Conservation (phyloP, 495 filamentous ascomycete genomes). For the Choiromyces venosus region DNA sequence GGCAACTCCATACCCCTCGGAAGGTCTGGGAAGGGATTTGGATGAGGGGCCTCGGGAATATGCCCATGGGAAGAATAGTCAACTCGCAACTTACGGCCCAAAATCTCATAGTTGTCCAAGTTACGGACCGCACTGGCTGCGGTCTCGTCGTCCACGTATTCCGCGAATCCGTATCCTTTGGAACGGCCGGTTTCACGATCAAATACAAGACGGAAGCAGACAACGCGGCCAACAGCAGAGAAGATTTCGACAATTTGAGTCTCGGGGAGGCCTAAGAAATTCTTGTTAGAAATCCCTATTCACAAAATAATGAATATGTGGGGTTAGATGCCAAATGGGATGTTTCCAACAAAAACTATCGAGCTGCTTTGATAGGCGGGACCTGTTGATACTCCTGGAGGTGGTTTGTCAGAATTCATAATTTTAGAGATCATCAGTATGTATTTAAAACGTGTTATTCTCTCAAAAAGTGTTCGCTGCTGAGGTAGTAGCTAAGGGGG, state of each 20-base stretch:
- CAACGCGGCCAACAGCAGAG: constrained; percentile 72
- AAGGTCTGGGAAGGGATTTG: constrained; percentile 47
- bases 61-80: constrained; percentile 62
- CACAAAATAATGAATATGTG: background rate
- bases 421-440: background rate
- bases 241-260: constrained; percentile 90
- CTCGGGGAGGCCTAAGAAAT: constrained; percentile 68
- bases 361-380: constrained; percentile 11
- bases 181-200: constrained; percentile 90
- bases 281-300: constrained; percentile 6
- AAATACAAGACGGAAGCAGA: constrained; percentile 87
- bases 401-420: background rate
- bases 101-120: constrained; percentile 88
- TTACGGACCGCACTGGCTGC: constrained; percentile 93
- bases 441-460: background rate
- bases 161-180: constrained; percentile 93
- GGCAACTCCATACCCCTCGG: constrained; percentile 77
- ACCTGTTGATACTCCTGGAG: constrained; percentile 3
- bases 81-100: constrained; percentile 86
- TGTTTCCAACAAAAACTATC: constrained; percentile 77
- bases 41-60: constrained; percentile 8
- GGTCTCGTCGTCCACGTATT: constrained; percentile 83
- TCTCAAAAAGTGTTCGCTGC: background rate
- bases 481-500: background rate
- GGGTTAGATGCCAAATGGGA: constrained; percentile 58